These are phyloP conservation scores for Graphilbum ipis-grandicollis DNA, from an alignment of 2,329 filamentous ascomycete genomes.

Conservation along the genomic window DNA sequence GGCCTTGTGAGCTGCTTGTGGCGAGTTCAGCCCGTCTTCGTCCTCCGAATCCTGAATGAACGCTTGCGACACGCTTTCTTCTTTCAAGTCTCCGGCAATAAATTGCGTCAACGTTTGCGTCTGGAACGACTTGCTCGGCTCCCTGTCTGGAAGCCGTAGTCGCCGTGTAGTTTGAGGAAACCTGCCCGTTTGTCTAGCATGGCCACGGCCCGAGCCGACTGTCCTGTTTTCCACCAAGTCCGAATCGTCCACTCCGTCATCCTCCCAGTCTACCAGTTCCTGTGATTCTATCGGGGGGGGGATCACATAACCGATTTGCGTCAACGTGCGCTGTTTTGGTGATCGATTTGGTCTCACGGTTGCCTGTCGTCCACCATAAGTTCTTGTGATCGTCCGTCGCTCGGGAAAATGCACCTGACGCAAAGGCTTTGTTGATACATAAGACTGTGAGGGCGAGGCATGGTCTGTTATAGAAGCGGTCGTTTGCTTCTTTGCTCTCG, in stretches of 20 bases:
- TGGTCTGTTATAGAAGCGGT: too few relatives aligned
- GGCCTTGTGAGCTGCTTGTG: not conserved
- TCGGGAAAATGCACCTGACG: slow-evolving; percentile 16
- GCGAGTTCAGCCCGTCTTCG: not conserved
- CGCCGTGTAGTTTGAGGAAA: too few relatives aligned
- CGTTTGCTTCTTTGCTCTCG: not conserved
- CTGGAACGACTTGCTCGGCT: slow-evolving; percentile 3
- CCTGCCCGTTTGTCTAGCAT: too few relatives aligned
- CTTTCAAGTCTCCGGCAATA: slow-evolving; percentile 4
- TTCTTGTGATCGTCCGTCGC: slow-evolving; percentile 11
- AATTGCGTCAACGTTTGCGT: slow-evolving; percentile 19
- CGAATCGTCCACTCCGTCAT: slow-evolving; percentile 4
- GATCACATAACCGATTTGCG: slow-evolving; percentile 15
- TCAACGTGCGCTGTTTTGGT: slow-evolving; percentile 17
- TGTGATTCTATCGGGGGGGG: slow-evolving; percentile 1
- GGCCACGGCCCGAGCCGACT: too few relatives aligned
- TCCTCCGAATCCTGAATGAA: not conserved
- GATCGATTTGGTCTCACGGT: slow-evolving; percentile 1
- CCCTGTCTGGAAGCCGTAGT: too few relatives aligned
- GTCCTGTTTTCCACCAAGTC: too few relatives aligned
- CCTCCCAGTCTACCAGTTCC: slow-evolving; percentile 3
- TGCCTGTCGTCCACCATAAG: slow-evolving; percentile 10
- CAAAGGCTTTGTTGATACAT: slow-evolving; percentile 11
- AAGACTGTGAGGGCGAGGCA: slow-evolving; percentile 2
- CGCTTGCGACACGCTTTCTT: not conserved